Conservation (phyloP, 208 protist species). For the Acanthamoeba triangularis region DNA sequence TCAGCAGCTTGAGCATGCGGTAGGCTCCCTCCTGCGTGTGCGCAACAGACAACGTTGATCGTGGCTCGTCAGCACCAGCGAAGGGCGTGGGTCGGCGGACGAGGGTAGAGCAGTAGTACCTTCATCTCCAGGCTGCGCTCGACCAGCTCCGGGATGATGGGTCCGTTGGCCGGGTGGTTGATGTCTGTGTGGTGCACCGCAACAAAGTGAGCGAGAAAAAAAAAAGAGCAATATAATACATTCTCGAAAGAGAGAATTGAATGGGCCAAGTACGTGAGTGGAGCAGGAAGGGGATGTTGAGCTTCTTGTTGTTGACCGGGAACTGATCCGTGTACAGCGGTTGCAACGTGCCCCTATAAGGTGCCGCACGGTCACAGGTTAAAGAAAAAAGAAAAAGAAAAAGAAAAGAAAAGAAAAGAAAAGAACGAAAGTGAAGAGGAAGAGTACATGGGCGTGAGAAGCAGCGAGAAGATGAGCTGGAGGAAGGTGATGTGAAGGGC, state of each 20-base stretch:
- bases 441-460: constrained; percentile 62
- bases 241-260: background rate
- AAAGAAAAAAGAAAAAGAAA: background rate
- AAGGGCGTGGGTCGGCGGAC: constrained; percentile 84
- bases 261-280: constrained; percentile 79
- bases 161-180: constrained; percentile 84
- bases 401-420: background rate
- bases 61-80: constrained; percentile 40
- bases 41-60: background rate
- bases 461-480: constrained; percentile 70
- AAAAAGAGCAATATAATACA: background rate
- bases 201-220: background rate
- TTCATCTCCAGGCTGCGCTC: constrained; percentile 81
- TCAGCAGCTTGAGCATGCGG: constrained; percentile 68
- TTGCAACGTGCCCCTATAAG: constrained; percentile 78
- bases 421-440: background rate
- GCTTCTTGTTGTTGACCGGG: constrained; percentile 86
- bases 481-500: constrained; percentile 67
- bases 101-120: background rate
- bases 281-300: constrained; percentile 89
- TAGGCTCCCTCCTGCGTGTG: constrained; percentile 25
- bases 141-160: constrained; percentile 81
- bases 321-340: constrained; percentile 86
- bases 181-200: constrained; percentile 68
- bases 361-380: background rate